These are phyloP conservation scores for Berkeleyomyces basicola DNA, from an alignment of 2,329 filamentous ascomycete species.

Conservation along the genomic window DNA sequence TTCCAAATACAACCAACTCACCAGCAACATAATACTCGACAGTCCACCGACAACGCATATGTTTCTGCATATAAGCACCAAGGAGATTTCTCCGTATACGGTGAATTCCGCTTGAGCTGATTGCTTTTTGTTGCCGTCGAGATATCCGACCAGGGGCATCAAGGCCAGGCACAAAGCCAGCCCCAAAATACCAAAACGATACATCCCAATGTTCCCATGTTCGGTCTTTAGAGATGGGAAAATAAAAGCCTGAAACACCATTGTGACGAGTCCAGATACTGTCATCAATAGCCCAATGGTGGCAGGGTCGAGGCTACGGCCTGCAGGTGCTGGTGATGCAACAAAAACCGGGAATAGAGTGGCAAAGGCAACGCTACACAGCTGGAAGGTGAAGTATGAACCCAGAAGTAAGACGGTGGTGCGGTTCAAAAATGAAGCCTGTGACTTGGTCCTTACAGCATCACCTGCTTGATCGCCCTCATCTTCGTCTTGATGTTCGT, in stretches of 20 bases:
- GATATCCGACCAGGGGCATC: conserved; percentile 82
- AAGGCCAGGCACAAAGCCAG: conserved; percentile 69
- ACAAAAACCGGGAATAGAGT: conserved; percentile 90
- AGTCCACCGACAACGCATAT: conserved; percentile 78
- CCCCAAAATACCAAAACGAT: conserved; percentile 59
- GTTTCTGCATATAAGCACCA: conserved; percentile 73
- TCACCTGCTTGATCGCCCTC: not conserved
- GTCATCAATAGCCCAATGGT: conserved; percentile 77
- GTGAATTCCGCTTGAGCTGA: conserved; percentile 31
- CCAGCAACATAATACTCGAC: conserved; percentile 74
- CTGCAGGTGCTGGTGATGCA: conserved; percentile 55
- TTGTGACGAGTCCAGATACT: conserved; percentile 69
- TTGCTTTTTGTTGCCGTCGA: conserved; percentile 25
- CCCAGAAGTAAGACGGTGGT: conserved; percentile 68
- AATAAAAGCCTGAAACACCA: conserved; percentile 73
- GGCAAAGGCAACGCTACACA: conserved; percentile 90
- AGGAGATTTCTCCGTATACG: conserved; percentile 67
- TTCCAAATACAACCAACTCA: conserved; percentile 27
- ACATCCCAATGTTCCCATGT: conserved; percentile 74
- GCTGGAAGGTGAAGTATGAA: conserved; percentile 84
- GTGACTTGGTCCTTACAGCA: not conserved
- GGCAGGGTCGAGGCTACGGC: conserved; percentile 55
- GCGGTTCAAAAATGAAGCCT: conserved; percentile 43
- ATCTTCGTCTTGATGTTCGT: not conserved
- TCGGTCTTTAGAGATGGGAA: conserved; percentile 65